These are phyloP conservation scores for Boletus fagicola DNA, from an alignment of 768 basidiomycete species.

Conservation along the genomic window DNA sequence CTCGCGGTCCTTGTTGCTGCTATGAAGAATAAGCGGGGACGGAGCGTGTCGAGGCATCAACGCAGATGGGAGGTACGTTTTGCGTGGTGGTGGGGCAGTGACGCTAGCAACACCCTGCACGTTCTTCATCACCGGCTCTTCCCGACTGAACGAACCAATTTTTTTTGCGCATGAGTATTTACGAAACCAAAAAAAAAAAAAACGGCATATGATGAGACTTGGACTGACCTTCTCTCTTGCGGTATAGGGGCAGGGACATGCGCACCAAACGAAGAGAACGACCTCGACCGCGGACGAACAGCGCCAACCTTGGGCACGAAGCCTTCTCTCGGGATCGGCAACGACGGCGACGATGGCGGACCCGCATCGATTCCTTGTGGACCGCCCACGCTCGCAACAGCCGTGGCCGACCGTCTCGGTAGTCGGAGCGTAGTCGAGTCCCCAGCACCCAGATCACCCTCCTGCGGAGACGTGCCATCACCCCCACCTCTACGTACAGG, in stretches of 20 bases:
- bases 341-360: not conserved
- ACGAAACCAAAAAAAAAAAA: not conserved
- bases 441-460: not conserved
- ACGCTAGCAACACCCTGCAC: not conserved
- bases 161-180: not conserved
- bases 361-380: not conserved
- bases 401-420: conserved; percentile 20
- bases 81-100: conserved; percentile 3
- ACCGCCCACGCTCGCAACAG: not conserved
- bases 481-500: conserved; percentile 25
- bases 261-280: conserved; percentile 71
- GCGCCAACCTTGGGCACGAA: conserved; percentile 58
- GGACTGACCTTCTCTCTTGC: conserved; percentile 21
- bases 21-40: conserved; percentile 19
- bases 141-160: conserved; percentile 14
- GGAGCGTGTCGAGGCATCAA: conserved; percentile 20
- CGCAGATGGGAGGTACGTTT: conserved; percentile 18
- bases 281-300: conserved; percentile 58
- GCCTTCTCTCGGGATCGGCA: conserved; percentile 53
- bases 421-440: conserved; percentile 8
- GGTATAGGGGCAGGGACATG: conserved; percentile 3
- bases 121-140: conserved; percentile 23
- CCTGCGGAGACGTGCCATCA: not conserved
- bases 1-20: conserved; percentile 3
- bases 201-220: not conserved